A percentile compares a stretch with the other conserved stretches of the same genome.
phyloP scores from a whole-genome alignment of 805 yeast species.

The Candida easanensis region DNA sequence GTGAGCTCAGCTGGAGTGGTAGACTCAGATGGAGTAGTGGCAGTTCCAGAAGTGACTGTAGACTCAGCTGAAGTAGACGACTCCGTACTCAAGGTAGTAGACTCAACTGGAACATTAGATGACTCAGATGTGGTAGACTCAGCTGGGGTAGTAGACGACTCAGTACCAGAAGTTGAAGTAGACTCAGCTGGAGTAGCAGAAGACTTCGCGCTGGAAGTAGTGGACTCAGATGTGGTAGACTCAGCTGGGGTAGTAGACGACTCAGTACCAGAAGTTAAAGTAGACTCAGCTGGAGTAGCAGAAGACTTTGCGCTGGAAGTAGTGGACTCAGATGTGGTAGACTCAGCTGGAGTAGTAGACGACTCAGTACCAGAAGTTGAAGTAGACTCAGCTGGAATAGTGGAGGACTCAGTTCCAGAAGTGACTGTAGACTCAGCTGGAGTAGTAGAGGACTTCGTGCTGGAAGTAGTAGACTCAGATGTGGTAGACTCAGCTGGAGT shows the following conservation, averaged over 20 bases:
- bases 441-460: not conserved
- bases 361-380: not conserved
- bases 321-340: not conserved
- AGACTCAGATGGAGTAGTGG: no score
- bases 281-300: not conserved
- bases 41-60: no score
- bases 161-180: not conserved
- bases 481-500: constrained; percentile 1
- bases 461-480: not conserved
- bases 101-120: not conserved
- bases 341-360: not conserved
- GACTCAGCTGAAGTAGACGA: not conserved
- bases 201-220: not conserved
- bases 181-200: not conserved
- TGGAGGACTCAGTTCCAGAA: not conserved
- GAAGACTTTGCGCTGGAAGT: not conserved
- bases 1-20: no score
- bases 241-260: not conserved
- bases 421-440: not conserved
- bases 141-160: not conserved
- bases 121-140: no score
- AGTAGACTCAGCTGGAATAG: not conserved
- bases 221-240: no score
- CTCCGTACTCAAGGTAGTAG: not conserved
- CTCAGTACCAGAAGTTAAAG: not conserved